Percentiles rank a stretch among this genome's conserved stretches.
phyloP scores from a whole-genome alignment of 2,329 filamentous ascomycete species.

The Penicillium sp. region DNA sequence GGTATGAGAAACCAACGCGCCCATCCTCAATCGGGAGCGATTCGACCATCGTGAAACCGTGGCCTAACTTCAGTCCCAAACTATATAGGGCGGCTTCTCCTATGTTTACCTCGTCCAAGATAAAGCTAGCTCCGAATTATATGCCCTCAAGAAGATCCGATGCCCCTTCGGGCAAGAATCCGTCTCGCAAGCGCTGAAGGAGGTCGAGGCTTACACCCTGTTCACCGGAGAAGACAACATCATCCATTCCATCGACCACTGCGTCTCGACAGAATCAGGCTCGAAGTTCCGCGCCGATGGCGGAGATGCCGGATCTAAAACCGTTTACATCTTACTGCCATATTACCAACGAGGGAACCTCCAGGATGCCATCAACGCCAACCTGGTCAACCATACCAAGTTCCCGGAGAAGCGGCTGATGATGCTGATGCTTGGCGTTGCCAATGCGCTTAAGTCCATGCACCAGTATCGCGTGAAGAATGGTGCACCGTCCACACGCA shows the following conservation, averaged over 20 bases:
- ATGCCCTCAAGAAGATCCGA: conserved; percentile 97
- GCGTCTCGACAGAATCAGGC: conserved; percentile 73
- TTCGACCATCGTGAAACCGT: not conserved
- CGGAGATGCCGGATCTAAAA: conserved; percentile 72
- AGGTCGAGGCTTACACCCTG: conserved; percentile 94
- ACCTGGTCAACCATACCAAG: conserved; percentile 88
- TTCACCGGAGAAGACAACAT: conserved; percentile 84
- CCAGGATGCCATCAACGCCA: conserved; percentile 98
- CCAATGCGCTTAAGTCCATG: conserved; percentile 84
- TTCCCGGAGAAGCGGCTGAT: conserved; percentile 90
- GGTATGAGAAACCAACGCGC: conserved; percentile 53
- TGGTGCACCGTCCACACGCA: conserved; percentile 58
- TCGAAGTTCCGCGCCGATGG: conserved; percentile 60
- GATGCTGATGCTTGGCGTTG: conserved; percentile 89
- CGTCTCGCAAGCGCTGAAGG: conserved; percentile 90
- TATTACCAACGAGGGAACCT: conserved; percentile 96
- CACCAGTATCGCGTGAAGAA: conserved; percentile 77
- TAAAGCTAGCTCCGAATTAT: conserved; percentile 77
- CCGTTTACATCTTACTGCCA: conserved; percentile 92
- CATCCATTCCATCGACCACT: conserved; percentile 83
- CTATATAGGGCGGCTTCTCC: conserved; percentile 82
- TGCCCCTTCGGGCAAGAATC: conserved; percentile 98
- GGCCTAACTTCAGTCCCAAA: conserved; percentile 13
- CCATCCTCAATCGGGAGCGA: too few species aligned
- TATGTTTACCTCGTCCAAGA: conserved; percentile 99